A percentile compares a stretch with the other conserved stretches of the same genome.
Evolutionary conservation across 73 alveolate species (phyloP).

Genomic region (Effrenium voratum): DNA sequence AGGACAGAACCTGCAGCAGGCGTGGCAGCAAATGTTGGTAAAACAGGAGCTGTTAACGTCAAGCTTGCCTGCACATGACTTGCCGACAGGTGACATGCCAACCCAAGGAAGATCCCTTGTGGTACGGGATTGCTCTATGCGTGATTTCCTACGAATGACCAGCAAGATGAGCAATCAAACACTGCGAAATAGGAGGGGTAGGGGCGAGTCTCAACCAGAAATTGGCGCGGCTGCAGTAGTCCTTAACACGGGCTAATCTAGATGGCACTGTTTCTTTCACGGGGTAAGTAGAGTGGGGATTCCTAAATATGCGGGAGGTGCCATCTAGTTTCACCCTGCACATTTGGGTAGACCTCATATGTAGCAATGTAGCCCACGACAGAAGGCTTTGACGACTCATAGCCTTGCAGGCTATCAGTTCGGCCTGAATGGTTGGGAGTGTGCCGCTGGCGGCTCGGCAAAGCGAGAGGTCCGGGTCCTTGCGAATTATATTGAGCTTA

Average conservation of each 20-base stretch:
- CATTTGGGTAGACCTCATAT: not conserved
- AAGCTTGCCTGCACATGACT: too few species aligned
- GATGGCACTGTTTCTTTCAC: not conserved
- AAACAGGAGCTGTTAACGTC: too few species aligned
- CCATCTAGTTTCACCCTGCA: not conserved
- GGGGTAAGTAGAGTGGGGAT: not conserved
- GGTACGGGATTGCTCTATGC: too few species aligned
- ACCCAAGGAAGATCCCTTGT: too few species aligned
- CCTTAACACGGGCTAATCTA: not conserved
- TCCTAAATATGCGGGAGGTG: not conserved
- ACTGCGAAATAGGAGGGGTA: too few species aligned
- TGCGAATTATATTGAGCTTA: too few species aligned
- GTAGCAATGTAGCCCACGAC: not conserved
- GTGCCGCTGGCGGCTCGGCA: constrained; percentile 15
- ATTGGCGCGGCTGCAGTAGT: not conserved
- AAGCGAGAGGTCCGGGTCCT: not conserved
- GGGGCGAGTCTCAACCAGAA: too few species aligned
- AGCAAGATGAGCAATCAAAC: too few species aligned
- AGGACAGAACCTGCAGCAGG: too few species aligned
- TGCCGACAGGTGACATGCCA: too few species aligned
- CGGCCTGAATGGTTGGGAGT: constrained; percentile 36
- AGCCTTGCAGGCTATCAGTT: constrained; percentile 51
- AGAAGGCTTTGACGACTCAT: not conserved
- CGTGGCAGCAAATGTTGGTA: too few species aligned
- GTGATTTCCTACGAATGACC: too few species aligned